Base-by-base conservation (phyloP, 805 yeast genomes). In the Lachancea waltii region DNA sequence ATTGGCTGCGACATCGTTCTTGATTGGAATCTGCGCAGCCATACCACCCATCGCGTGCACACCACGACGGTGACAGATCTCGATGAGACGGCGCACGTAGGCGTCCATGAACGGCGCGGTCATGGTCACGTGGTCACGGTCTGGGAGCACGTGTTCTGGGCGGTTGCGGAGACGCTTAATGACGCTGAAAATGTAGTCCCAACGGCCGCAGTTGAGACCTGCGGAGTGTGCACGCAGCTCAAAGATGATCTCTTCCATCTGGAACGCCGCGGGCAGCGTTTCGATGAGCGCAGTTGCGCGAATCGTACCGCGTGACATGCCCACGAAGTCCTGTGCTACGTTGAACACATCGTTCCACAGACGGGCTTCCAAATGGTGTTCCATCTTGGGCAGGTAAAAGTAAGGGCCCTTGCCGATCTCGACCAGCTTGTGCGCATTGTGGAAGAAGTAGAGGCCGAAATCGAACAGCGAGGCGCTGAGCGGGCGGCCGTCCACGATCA, bases 31-130 rank as follows among this genome's bases (percentile, higher is more conserved):
- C 49, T 81, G 84, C 4, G 90, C 90, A 47, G 92, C 90, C 94
- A 83, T 83, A 50, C 94, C 94, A 51, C 94, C 92, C 78, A 83
- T 80, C 14, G 90, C 90, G 56, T 82, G 89, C 30, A 82, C 90
- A 45, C 80, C 82, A 65, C 90, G 73, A 52, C 75, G 70, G 59
- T 83, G 94, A 62, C 86, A 79, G 31, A 77, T 75, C 59, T 79
- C 72, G 49, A 83, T 85, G 60, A 83, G 68, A 52, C 79, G 72
- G 50, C 77, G 76, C 38, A 82, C 90, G 55, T 83, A 83, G 13
- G 83, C 75, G 19, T 81, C 69, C 92, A 83, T 82, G 63, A 83
- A 83, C 43, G 89, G 85, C 17, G 84, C 81, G 26, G 75, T 67
- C 94, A 83, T 83, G 13, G 85, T 81, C 30, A 83, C 87, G 54